phyloP scores from a whole-genome alignment of 2,329 filamentous ascomycete genomes.

The Aspergillus sp. region DNA sequence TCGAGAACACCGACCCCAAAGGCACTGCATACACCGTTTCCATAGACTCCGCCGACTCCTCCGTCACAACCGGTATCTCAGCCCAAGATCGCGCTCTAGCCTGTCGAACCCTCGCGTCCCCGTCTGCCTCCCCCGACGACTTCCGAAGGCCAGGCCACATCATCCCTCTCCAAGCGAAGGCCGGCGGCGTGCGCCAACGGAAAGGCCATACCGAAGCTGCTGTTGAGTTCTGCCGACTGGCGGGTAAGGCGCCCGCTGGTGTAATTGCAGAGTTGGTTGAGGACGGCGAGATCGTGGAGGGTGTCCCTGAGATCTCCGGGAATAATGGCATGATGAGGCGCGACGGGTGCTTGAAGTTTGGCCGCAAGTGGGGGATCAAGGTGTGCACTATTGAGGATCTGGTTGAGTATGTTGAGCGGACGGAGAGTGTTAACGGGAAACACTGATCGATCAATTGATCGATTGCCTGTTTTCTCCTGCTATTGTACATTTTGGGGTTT shows the following conservation, averaged over 20 bases:
- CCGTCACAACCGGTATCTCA: constrained; percentile 83
- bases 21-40: constrained; percentile 91
- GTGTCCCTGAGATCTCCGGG: constrained; percentile 63
- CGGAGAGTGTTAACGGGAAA: constrained; percentile 54
- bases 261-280: constrained; percentile 93
- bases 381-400: constrained; percentile 95
- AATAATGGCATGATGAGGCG: constrained; percentile 85
- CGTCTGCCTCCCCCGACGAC: constrained; percentile 53
- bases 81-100: constrained; percentile 83
- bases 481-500: constrained; percentile 1
- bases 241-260: constrained; percentile 72
- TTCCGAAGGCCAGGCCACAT: constrained; percentile 88
- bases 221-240: constrained; percentile 82
- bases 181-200: constrained; percentile 77
- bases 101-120: constrained; percentile 73
- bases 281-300: constrained; percentile 71
- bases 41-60: constrained; percentile 72
- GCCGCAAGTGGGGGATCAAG: constrained; percentile 81
- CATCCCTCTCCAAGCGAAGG: constrained; percentile 75
- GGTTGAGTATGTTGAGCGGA: constrained; percentile 74
- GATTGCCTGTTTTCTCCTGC: neutral
- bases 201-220: constrained; percentile 91
- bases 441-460: constrained; percentile 21
- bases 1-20: constrained; percentile 74
- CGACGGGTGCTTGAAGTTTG: constrained; percentile 85